These are phyloP conservation scores for Crotalaria pallida DNA, from an alignment of 306 rosid genomes.

Conservation along the genomic window DNA sequence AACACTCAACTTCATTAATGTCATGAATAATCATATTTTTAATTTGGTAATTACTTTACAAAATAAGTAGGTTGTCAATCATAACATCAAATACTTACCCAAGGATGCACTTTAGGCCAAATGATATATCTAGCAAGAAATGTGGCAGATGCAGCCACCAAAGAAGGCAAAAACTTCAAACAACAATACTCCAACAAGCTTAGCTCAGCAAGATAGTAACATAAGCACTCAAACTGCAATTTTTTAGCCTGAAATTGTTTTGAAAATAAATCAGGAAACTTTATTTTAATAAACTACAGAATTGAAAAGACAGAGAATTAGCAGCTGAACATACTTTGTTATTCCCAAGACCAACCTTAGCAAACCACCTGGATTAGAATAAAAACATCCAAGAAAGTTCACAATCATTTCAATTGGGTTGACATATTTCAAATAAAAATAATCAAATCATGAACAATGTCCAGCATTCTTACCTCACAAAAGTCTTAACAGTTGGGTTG, in stretches of 20 bases:
- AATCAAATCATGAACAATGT: background rate
- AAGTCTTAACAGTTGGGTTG: slow-evolving; percentile 60
- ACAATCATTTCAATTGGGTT: background rate
- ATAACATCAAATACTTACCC: slow-evolving; percentile 47
- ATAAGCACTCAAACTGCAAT: slow-evolving; percentile 54
- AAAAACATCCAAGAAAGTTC: background rate
- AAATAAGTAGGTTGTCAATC: background rate
- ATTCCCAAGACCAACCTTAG: slow-evolving; percentile 30
- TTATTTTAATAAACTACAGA: background rate
- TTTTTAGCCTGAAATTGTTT: slow-evolving; percentile 35
- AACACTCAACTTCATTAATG: background rate
- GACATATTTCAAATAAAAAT: background rate
- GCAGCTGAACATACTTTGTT: slow-evolving; percentile 33
- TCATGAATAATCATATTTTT: background rate
- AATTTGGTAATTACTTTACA: background rate
- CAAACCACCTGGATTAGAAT: slow-evolving; percentile 43
- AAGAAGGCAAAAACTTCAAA: slow-evolving; percentile 61
- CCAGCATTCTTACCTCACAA: slow-evolving; percentile 49
- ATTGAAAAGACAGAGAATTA: background rate
- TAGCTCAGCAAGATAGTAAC: slow-evolving; percentile 73
- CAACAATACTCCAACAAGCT: slow-evolving; percentile 68
- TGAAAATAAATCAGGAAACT: slow-evolving; percentile 11
- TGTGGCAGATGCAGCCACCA: slow-evolving; percentile 65
- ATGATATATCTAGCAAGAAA: slow-evolving; percentile 63
- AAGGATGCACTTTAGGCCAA: slow-evolving; percentile 49